Evolutionary conservation across 2,329 filamentous ascomycete genomes (phyloP).

Genomic region (Clarireedia paspali): DNA sequence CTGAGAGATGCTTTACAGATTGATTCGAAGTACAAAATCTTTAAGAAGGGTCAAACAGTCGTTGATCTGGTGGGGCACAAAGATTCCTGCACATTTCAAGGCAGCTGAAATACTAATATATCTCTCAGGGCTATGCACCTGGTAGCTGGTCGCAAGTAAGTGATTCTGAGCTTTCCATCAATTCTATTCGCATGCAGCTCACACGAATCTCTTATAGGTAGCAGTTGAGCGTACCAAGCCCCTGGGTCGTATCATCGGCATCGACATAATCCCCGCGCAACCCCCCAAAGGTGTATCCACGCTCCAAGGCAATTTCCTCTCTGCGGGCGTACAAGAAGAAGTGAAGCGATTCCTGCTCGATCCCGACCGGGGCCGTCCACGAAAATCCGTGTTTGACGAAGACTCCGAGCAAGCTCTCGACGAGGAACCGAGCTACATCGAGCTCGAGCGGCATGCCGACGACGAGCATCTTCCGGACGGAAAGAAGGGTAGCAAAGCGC

Average conservation of each 20-base stretch:
- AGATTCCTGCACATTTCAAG: background rate
- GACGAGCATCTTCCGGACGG: background rate
- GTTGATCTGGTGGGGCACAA: conserved; percentile 67
- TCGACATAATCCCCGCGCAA: conserved; percentile 88
- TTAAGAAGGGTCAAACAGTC: conserved; percentile 73
- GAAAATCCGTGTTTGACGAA: conserved; percentile 19
- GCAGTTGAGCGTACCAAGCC: conserved; percentile 73
- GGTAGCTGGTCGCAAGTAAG: conserved; percentile 63
- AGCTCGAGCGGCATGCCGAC: conserved; percentile 47
- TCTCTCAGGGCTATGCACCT: conserved; percentile 62
- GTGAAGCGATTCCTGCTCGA: conserved; percentile 69
- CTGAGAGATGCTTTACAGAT: conserved; percentile 45
- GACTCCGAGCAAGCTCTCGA: background rate
- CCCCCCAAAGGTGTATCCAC: conserved; percentile 88
- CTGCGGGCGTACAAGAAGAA: conserved; percentile 62
- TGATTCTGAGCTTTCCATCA: background rate
- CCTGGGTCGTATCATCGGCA: conserved; percentile 73
- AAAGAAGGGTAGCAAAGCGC: conserved; percentile 25
- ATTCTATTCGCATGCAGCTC: background rate
- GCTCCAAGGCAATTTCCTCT: conserved; percentile 91
- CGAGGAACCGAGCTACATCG: conserved; percentile 48
- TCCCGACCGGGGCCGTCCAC: conserved; percentile 48
- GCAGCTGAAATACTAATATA: conserved; percentile 7
- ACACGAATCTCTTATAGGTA: conserved; percentile 45
- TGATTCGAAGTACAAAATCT: conserved; percentile 72